These are phyloP conservation scores for Kitagawia praeruptora DNA, from an alignment of 129 eudicot genomes.

Conservation along the genomic window DNA sequence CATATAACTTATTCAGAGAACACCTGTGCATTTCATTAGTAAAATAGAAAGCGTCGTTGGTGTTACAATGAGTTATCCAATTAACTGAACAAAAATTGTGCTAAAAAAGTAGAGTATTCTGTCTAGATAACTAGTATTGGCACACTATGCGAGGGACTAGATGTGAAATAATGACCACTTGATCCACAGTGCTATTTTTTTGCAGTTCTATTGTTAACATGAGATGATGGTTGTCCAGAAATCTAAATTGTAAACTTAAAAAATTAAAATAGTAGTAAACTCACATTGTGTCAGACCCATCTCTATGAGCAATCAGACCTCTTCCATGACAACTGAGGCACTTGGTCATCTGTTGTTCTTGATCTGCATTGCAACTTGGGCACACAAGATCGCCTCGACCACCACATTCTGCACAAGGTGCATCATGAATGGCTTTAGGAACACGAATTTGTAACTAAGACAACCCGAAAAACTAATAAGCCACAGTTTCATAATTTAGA, in stretches of 20 bases:
- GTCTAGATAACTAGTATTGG: neutral
- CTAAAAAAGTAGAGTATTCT: neutral
- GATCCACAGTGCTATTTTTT: neutral
- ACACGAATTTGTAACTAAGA: neutral
- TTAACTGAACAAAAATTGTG: neutral
- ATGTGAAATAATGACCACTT: neutral
- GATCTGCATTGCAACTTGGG: conserved; percentile 61
- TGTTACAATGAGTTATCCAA: neutral
- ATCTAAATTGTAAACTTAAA: neutral
- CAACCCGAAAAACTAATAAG: neutral
- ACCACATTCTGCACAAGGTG: conserved; percentile 46
- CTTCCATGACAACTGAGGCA: conserved; percentile 85
- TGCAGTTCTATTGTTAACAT: neutral
- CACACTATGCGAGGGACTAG: neutral
- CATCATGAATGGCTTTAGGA: conserved; percentile 11
- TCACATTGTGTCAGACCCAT: conserved; percentile 95
- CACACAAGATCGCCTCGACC: conserved; percentile 72
- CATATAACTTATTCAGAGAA: neutral
- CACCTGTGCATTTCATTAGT: neutral
- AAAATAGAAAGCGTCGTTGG: neutral
- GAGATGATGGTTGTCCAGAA: neutral
- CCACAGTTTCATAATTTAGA: neutral
- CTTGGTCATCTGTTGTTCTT: conserved; percentile 65
- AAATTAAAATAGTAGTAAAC: neutral
- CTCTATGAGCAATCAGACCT: conserved; percentile 87